phyloP scores from a whole-genome alignment of 192 early-diverging fungal species.

The Entophlyctis helioformis region DNA sequence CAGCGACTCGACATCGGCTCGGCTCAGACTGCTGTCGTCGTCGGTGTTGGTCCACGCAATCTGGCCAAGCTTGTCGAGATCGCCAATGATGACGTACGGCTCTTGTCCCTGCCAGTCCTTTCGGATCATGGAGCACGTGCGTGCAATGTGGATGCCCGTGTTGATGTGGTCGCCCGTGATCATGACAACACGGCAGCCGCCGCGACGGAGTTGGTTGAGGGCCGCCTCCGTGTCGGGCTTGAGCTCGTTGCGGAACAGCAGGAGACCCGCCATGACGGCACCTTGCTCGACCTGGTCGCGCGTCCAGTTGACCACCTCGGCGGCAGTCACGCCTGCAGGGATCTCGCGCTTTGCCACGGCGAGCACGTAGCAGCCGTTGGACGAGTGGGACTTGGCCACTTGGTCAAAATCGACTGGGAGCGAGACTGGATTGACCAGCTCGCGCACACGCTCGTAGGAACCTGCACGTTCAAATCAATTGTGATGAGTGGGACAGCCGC shows the following conservation, averaged over 20 bases:
- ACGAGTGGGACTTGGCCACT: slow-evolving; percentile 43
- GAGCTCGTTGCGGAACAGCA: slow-evolving; percentile 67
- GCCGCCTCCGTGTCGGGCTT: slow-evolving; percentile 58
- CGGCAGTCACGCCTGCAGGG: slow-evolving; percentile 18
- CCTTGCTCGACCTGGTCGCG: slow-evolving; percentile 52
- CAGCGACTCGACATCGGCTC: not conserved
- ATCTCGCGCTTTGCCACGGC: slow-evolving; percentile 55
- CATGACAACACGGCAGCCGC: slow-evolving; percentile 64
- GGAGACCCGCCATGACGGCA: slow-evolving; percentile 38
- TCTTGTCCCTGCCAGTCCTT: too few species aligned
- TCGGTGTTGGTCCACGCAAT: slow-evolving; percentile 16
- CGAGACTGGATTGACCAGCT: slow-evolving; percentile 23
- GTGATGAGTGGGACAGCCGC: too few species aligned
- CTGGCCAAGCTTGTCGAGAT: slow-evolving; percentile 20
- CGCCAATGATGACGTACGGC: slow-evolving; percentile 22
- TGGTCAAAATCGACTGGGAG: slow-evolving; percentile 46
- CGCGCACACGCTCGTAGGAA: slow-evolving; percentile 61
- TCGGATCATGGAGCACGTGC: slow-evolving; percentile 50
- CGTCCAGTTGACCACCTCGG: slow-evolving; percentile 22
- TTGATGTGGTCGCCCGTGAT: slow-evolving; percentile 71
- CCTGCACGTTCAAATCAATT: too few species aligned
- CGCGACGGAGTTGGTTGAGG: slow-evolving; percentile 51
- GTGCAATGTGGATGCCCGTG: slow-evolving; percentile 62
- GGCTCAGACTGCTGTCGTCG: not conserved
- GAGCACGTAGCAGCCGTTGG: slow-evolving; percentile 71